Evolutionary conservation across 2,329 filamentous ascomycete genomes (phyloP).

Genomic region (Sporothrix dimorphospora): DNA sequence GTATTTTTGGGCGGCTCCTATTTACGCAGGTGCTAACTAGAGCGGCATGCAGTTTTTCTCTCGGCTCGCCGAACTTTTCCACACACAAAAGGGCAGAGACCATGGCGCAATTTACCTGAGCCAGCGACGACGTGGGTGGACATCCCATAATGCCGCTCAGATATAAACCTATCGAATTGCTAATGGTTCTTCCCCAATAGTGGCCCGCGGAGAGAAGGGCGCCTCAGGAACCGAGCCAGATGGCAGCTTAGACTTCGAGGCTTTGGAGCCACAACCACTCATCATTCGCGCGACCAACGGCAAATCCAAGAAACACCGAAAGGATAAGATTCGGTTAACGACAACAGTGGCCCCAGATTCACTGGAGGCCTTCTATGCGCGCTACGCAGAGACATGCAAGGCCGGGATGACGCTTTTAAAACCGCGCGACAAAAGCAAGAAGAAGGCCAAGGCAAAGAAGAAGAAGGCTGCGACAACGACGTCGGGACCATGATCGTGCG

Average conservation of each 20-base stretch:
- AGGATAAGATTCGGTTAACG: conserved; percentile 72
- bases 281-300: conserved; percentile 85
- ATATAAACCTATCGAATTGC: neutral
- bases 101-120: conserved; percentile 75
- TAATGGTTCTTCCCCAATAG: conserved; percentile 10
- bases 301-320: conserved; percentile 61
- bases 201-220: conserved; percentile 26
- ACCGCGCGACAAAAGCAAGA: conserved; percentile 89
- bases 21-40: neutral
- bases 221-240: neutral
- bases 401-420: conserved; percentile 85
- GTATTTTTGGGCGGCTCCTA: neutral
- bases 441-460: conserved; percentile 76
- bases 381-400: conserved; percentile 92
- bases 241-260: neutral
- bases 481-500: conserved; percentile 10
- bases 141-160: neutral
- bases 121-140: conserved; percentile 72
- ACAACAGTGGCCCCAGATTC: conserved; percentile 79
- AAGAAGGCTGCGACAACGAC: conserved; percentile 54
- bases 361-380: conserved; percentile 77
- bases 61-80: conserved; percentile 69
- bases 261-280: conserved; percentile 66
- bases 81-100: conserved; percentile 65
- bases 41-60: conserved; percentile 67